Evolutionary conservation across 257 asterid genomes (phyloP), one percentile per base, ranked within the genome.

Genomic region (Ocimum tenuiflorum): DNA sequence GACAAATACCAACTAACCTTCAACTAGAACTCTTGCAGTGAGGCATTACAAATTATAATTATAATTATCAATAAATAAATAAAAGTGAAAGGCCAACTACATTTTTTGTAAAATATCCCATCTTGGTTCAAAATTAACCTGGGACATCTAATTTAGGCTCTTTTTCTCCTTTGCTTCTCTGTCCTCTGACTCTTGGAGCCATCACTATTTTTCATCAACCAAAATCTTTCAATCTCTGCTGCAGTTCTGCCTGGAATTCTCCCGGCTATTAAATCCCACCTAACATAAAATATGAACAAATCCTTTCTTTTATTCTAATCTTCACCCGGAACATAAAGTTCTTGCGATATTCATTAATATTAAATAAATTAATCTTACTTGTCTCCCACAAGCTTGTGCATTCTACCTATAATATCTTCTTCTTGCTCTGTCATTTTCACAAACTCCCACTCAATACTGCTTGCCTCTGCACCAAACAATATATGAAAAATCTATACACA

Each of bases 211-310:
- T 29, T 86, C 85, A 77, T 82, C 56, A 77, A 10, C 95, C 95
- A 87, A 74, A 82, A 87, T 66, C 86, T 87, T 56, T 87, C 82
- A 45, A 84, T 77, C 46, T 87, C 89, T 58, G 77, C 82, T 14
- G 91, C 81, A 47, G 39, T 87, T 56, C 86, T 79, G 4, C 91
- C 91, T 2, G 95, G 95, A 42, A 84, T 61, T 70, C 91, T 77
- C 64, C 95, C 95, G 13, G 91, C 95, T 73, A 84, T 86, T 61
- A 86, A 61, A 9, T 19, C 83, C 95, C 95, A 86, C 84, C 95
- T 84, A 27, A 9, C 6, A 48, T n/a, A 6, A 17, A 46, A 10
- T 8, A 42, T 6, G 3, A 3, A 31, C 3, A 17, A 0, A 2
- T 8, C 10, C 3, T 3, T 11, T 19, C 12, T 14, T n/a, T 13